Evolutionary conservation across 164 flowering plant species (phyloP).

Genomic region (Annona cherimola): DNA sequence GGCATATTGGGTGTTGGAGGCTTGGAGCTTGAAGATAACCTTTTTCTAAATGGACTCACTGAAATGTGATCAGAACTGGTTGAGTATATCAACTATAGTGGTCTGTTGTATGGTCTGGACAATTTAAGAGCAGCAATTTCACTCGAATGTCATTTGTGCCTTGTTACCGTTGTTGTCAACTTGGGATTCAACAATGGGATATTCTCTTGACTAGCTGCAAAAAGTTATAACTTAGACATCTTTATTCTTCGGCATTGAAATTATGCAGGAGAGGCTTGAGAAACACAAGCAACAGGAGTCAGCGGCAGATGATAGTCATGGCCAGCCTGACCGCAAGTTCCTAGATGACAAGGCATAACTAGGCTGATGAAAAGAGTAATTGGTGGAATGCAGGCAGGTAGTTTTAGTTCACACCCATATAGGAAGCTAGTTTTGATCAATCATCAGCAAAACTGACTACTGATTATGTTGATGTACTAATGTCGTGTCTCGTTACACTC

Average conservation of each 20-base stretch:
- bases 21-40: too few relatives aligned
- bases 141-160: background rate
- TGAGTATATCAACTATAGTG: background rate
- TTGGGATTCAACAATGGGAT: background rate
- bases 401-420: background rate
- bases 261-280: constrained; percentile 26
- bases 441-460: constrained; percentile 12
- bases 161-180: background rate
- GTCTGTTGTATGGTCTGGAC: background rate
- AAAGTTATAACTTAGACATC: background rate
- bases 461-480: constrained; percentile 3
- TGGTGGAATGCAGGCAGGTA: background rate
- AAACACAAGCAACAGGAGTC: constrained; percentile 16
- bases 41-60: background rate
- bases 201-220: background rate
- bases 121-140: background rate
- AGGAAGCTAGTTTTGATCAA: constrained; percentile 9
- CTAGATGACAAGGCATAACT: constrained; percentile 10
- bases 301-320: constrained; percentile 2
- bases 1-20: too few relatives aligned
- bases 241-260: background rate
- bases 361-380: background rate
- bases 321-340: constrained; percentile 16
- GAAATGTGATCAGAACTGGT: background rate
- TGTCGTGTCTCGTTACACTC: constrained; percentile 7